phyloP scores from a whole-genome alignment of 441 rosid genomes.

The Pelargonium citronellum region DNA sequence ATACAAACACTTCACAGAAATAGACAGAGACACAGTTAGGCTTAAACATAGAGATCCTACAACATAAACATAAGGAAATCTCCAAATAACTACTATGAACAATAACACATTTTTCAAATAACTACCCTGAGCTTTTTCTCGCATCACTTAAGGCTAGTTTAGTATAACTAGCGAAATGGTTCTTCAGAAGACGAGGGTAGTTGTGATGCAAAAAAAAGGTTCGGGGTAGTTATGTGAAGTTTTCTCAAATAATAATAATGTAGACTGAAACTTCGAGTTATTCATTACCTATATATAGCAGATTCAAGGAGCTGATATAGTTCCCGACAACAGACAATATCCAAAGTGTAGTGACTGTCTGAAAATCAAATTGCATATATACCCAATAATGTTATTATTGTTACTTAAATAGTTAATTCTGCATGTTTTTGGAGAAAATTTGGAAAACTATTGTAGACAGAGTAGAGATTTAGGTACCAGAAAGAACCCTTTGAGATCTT shows the following conservation, averaged over 20 bases:
- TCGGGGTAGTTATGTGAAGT: too few relatives aligned
- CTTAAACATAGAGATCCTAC: background rate
- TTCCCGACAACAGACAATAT: slow-evolving; percentile 41
- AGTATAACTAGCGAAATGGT: too few relatives aligned
- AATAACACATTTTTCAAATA: too few relatives aligned
- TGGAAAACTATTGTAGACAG: background rate
- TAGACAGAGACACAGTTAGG: background rate
- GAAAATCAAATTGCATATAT: slow-evolving; percentile 12
- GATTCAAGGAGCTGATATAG: slow-evolving; percentile 36
- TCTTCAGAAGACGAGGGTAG: too few relatives aligned
- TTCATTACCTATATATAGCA: slow-evolving; percentile 40
- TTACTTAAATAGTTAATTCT: too few relatives aligned
- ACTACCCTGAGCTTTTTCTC: too few relatives aligned
- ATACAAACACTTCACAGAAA: slow-evolving; percentile 31
- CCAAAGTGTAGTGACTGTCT: slow-evolving; percentile 44
- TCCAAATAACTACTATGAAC: too few relatives aligned
- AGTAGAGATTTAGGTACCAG: slow-evolving; percentile 27
- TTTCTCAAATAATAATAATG: background rate
- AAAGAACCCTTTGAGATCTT: slow-evolving; percentile 31
- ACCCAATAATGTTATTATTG: background rate
- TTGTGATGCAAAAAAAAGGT: too few relatives aligned
- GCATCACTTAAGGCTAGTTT: too few relatives aligned
- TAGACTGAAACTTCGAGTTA: background rate
- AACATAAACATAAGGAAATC: too few relatives aligned
- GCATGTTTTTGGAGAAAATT: background rate